Percentiles rank a stretch among this genome's conserved stretches.
phyloP scores from a whole-genome alignment of 1,139 yeast genomes.

The Spathaspora sp. region DNA sequence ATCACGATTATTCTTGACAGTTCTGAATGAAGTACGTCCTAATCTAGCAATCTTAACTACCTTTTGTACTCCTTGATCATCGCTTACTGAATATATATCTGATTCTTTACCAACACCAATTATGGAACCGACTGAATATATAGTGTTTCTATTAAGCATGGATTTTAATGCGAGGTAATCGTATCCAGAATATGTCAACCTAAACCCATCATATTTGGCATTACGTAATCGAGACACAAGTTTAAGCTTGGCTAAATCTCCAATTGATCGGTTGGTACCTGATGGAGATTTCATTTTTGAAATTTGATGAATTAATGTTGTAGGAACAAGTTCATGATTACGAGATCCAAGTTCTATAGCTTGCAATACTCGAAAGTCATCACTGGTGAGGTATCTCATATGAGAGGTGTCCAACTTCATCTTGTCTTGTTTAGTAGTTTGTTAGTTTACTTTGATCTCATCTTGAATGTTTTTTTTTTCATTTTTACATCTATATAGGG shows the following conservation, averaged over 20 bases:
- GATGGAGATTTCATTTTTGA: conserved; percentile 78
- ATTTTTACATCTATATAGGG: background rate
- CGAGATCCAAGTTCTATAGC: conserved; percentile 91
- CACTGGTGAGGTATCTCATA: conserved; percentile 88
- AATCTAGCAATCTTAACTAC: conserved; percentile 89
- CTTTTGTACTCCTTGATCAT: conserved; percentile 58
- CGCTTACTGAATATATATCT: conserved; percentile 87
- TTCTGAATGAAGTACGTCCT: conserved; percentile 89
- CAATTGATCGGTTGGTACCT: conserved; percentile 74
- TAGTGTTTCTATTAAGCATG: conserved; percentile 68
- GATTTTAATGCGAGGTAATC: conserved; percentile 89
- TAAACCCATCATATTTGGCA: conserved; percentile 89
- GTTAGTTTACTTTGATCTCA: background rate
- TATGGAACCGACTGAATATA: conserved; percentile 79
- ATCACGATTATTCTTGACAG: conserved; percentile 92
- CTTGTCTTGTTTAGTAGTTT: background rate
- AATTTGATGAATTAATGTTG: conserved; percentile 73
- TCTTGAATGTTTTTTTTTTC: conserved; percentile 2
- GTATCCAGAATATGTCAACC: conserved; percentile 83
- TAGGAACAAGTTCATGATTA: conserved; percentile 94
- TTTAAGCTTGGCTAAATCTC: conserved; percentile 84
- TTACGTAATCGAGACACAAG: conserved; percentile 77
- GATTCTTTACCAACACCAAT: conserved; percentile 98
- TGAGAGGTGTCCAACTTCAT: conserved; percentile 94
- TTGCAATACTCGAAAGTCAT: conserved; percentile 85